phyloP scores from a whole-genome alignment of 371 early-diverging fungal species.

The Lichtheimia ornata region DNA sequence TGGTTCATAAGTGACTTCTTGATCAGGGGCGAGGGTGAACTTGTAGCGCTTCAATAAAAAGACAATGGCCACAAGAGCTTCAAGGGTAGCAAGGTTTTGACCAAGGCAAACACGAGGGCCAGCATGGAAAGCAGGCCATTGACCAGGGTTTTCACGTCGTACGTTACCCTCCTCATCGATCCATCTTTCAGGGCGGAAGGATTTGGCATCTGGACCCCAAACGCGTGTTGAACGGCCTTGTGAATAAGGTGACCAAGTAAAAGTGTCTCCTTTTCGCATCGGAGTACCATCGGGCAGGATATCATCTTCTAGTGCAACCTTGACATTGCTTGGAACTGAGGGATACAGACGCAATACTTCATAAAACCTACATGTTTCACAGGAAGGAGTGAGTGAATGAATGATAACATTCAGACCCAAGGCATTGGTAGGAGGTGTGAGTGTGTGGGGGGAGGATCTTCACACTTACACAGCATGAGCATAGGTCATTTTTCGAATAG shows the following conservation, averaged over 20 bases:
- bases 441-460: too few relatives aligned
- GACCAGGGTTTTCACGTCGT: conserved; percentile 27
- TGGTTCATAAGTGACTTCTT: conserved; percentile 31
- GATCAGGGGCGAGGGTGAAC: conserved; percentile 45
- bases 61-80: conserved; percentile 49
- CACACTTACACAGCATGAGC: conserved; percentile 60
- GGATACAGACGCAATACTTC: conserved; percentile 77
- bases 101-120: conserved; percentile 42
- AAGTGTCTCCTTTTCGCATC: conserved; percentile 54
- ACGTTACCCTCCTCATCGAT: conserved; percentile 27
- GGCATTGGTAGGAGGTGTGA: too few relatives aligned
- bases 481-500: conserved; percentile 52
- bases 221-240: conserved; percentile 48
- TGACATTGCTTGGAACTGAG: conserved; percentile 68
- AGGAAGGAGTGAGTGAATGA: too few relatives aligned
- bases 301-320: conserved; percentile 66
- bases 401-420: too few relatives aligned
- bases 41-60: conserved; percentile 47
- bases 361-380: conserved; percentile 23
- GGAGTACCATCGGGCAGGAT: conserved; percentile 68
- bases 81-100: conserved; percentile 57
- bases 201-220: conserved; percentile 64
- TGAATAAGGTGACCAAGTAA: conserved; percentile 53
- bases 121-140: conserved; percentile 58
- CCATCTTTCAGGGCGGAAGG: conserved; percentile 70